A percentile compares a stretch with the other conserved stretches of the same genome.
Conservation (phyloP, 495 filamentous ascomycete species). For the Cercophora newfieldiana region DNA sequence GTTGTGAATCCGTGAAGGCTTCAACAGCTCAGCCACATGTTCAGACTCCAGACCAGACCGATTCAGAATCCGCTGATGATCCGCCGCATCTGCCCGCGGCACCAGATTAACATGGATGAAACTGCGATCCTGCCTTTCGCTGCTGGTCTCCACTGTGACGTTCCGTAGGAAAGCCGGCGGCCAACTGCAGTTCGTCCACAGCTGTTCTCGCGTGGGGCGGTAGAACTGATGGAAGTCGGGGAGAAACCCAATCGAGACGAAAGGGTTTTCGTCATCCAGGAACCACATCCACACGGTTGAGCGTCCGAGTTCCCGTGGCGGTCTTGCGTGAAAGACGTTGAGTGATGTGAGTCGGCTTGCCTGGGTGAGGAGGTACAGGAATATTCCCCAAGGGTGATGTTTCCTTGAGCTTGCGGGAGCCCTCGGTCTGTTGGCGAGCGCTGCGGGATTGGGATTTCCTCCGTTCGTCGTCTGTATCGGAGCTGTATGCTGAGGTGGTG, state of each 20-base stretch:
- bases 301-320: not conserved
- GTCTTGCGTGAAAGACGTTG: not conserved
- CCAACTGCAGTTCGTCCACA: not conserved
- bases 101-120: not conserved
- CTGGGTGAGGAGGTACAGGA: not conserved
- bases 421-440: no score
- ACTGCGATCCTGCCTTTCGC: not conserved
- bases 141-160: not conserved
- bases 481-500: no score
- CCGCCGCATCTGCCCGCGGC: not conserved
- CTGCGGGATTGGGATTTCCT: no score
- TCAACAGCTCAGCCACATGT: not conserved
- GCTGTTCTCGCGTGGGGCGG: not conserved
- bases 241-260: not conserved
- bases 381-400: not conserved
- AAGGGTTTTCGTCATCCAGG: not conserved
- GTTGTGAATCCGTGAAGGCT: not conserved
- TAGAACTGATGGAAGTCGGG: not conserved
- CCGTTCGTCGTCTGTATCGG: no score
- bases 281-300: not conserved
- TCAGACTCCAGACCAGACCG: not conserved
- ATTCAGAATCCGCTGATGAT: not conserved
- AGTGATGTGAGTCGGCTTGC: not conserved
- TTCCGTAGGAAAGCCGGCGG: not conserved
- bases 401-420: no score